These are phyloP conservation scores for Elaeis guineensis DNA, from an alignment of 176 grass and related monocot genomes.

Conservation along the genomic window DNA sequence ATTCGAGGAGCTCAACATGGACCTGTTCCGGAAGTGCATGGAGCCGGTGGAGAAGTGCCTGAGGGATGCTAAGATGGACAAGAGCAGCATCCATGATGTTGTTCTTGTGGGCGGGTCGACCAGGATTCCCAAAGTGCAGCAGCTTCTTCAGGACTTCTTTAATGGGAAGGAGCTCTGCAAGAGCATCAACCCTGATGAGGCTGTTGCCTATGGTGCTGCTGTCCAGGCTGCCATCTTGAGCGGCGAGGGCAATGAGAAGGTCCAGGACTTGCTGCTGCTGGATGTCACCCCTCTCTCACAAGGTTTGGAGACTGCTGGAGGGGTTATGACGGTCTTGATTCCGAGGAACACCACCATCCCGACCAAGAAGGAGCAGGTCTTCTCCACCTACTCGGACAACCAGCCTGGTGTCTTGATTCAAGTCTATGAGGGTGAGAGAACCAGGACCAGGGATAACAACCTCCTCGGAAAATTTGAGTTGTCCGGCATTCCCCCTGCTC, in stretches of 20 bases:
- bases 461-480: conserved; percentile 50
- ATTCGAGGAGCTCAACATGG: conserved; percentile 53
- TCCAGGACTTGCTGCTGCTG: conserved; percentile 46
- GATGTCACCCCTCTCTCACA: conserved; percentile 49
- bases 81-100: conserved; percentile 37
- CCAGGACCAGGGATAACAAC: conserved; percentile 57
- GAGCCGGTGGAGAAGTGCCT: conserved; percentile 54
- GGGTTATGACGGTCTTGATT: conserved; percentile 51
- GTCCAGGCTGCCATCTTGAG: conserved; percentile 52
- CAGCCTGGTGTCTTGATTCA: conserved; percentile 50
- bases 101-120: conserved; percentile 57
- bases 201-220: conserved; percentile 34
- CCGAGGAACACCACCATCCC: conserved; percentile 58
- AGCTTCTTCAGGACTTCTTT: conserved; percentile 54
- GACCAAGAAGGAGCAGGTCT: conserved; percentile 56
- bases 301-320: conserved; percentile 36
- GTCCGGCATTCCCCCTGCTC: conserved; percentile 37
- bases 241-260: conserved; percentile 61
- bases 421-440: conserved; percentile 55
- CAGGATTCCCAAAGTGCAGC: conserved; percentile 46
- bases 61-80: conserved; percentile 57
- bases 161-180: conserved; percentile 58
- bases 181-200: conserved; percentile 55
- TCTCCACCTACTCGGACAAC: conserved; percentile 54
- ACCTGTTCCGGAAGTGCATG: conserved; percentile 57